Evolutionary conservation across 805 yeast species (phyloP).

Genomic region (Kuraishia capsulata): DNA sequence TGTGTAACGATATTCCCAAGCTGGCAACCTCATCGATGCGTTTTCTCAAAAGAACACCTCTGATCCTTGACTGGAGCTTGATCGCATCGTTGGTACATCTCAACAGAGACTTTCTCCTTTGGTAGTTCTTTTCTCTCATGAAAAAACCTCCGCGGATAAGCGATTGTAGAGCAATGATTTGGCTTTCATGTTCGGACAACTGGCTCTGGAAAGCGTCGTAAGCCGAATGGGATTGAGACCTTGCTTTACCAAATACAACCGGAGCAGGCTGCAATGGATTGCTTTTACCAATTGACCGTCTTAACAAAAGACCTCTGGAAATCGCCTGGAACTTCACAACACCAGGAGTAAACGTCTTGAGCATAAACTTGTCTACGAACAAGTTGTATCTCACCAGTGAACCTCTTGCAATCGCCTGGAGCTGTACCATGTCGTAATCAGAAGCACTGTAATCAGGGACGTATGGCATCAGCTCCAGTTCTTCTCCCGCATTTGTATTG

Average conservation of each 20-base stretch:
- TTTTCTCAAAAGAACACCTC: constrained; percentile 29
- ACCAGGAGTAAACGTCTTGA: constrained; percentile 46
- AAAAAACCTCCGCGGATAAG: constrained; percentile 13
- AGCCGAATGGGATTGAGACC: constrained; percentile 13
- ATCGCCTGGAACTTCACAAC: constrained; percentile 39
- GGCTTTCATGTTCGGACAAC: constrained; percentile 10
- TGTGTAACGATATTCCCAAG: neutral
- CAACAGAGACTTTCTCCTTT: constrained; percentile 9
- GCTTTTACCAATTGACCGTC: constrained; percentile 14
- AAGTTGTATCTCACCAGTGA: constrained; percentile 53
- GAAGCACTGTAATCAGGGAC: neutral
- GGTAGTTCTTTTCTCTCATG: neutral
- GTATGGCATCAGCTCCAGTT: constrained; percentile 1
- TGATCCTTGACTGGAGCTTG: constrained; percentile 30
- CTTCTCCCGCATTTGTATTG: neutral
- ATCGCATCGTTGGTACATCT: constrained; percentile 15
- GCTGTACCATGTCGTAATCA: constrained; percentile 14
- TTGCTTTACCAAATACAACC: constrained; percentile 19
- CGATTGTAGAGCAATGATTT: constrained; percentile 23
- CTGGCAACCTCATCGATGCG: constrained; percentile 1
- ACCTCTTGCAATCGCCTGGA: constrained; percentile 70
- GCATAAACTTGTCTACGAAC: constrained; percentile 53
- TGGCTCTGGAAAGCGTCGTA: constrained; percentile 8
- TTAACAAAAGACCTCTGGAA: constrained; percentile 37
- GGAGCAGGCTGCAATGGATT: constrained; percentile 6